A percentile compares a stretch with the other conserved stretches of the same genome.
These are phyloP conservation scores for Candida albicans DNA, from an alignment of 1,139 yeast genomes.

Conservation along the genomic window DNA sequence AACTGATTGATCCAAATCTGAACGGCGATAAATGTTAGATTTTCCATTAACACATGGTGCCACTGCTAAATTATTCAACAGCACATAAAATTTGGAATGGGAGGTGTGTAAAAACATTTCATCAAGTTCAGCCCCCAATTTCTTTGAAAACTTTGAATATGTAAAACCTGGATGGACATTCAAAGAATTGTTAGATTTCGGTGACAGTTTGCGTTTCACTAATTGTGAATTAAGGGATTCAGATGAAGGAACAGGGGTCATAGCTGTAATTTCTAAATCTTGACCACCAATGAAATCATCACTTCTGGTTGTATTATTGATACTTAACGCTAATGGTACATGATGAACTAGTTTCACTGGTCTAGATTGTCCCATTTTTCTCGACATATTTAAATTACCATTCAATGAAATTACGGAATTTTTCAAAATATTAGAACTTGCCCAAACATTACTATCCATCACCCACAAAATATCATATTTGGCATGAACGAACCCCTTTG, in stretches of 20 bases:
- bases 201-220: constrained; percentile 12
- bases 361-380: constrained; percentile 24
- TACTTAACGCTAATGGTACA: constrained; percentile 64
- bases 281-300: constrained; percentile 3
- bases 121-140: constrained; percentile 70
- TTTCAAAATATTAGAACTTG: constrained; percentile 60
- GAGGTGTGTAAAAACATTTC: constrained; percentile 84
- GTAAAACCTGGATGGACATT: constrained; percentile 3
- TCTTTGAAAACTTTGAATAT: constrained; percentile 20
- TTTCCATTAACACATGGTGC: constrained; percentile 97
- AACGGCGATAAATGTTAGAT: constrained; percentile 72
- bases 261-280: constrained; percentile 21
- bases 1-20: constrained; percentile 71
- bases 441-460: constrained; percentile 88
- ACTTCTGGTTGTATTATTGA: constrained; percentile 11
- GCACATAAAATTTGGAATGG: constrained; percentile 81
- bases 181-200: neutral
- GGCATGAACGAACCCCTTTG: constrained; percentile 72
- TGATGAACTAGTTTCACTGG: constrained; percentile 78
- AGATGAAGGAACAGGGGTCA: constrained; percentile 20
- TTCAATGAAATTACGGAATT: constrained; percentile 63
- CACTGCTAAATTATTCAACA: constrained; percentile 69
- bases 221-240: constrained; percentile 4
- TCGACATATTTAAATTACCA: constrained; percentile 50
- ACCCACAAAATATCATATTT: constrained; percentile 80